phyloP scores from a whole-genome alignment of 2,329 filamentous ascomycete genomes.

The Nemania sp. region DNA sequence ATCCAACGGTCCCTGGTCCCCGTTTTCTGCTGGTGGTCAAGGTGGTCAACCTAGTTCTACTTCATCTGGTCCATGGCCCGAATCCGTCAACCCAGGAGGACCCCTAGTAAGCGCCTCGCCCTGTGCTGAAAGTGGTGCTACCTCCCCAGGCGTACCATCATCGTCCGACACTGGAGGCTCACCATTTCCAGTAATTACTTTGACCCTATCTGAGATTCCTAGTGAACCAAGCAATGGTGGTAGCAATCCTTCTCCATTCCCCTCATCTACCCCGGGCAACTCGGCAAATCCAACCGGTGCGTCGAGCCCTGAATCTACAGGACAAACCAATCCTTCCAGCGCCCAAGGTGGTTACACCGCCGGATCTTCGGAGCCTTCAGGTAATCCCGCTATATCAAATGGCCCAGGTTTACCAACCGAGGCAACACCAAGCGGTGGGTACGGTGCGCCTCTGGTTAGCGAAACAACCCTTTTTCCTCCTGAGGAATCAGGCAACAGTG shows the following conservation, averaged over 20 bases:
- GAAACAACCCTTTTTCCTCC: constrained; percentile 40
- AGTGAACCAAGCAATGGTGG: constrained; percentile 22
- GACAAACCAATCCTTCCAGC: constrained; percentile 34
- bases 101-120: constrained; percentile 26
- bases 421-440: constrained; percentile 42
- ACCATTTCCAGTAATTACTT: constrained; percentile 43
- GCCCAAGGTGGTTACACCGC: constrained; percentile 10
- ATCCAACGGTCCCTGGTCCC: constrained; percentile 30
- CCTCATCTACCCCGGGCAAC: constrained; percentile 25
- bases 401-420: constrained; percentile 25
- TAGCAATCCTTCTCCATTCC: constrained; percentile 25
- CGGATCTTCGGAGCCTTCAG: constrained; percentile 31
- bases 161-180: constrained; percentile 36
- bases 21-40: constrained; percentile 27
- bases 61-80: constrained; percentile 27
- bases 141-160: constrained; percentile 16
- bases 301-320: constrained; percentile 37
- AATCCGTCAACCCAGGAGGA: constrained; percentile 31
- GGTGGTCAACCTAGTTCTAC: constrained; percentile 35
- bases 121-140: constrained; percentile 5
- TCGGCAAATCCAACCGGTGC: constrained; percentile 30
- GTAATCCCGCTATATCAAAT: constrained; percentile 23
- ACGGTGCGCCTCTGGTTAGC: constrained; percentile 40
- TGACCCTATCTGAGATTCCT: constrained; percentile 42
- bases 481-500: constrained; percentile 33